Evolutionary conservation across 1,284 basidiomycete species (phyloP).

Genomic region (Neonothopanus nambi): DNA sequence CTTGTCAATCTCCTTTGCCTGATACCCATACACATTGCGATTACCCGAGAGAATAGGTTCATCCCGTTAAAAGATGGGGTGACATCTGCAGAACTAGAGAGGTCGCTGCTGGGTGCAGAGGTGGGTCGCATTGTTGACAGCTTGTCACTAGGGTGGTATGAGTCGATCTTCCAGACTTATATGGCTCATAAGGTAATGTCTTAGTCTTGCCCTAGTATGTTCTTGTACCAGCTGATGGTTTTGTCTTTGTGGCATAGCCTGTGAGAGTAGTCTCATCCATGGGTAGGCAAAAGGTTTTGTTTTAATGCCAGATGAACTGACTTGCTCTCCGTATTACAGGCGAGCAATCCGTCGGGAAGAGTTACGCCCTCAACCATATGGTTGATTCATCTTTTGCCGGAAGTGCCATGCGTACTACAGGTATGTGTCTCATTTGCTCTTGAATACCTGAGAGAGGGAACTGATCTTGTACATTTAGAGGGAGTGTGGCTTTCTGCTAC

Average conservation of each 20-base stretch:
- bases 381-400: conserved; percentile 67
- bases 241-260: conserved; percentile 41
- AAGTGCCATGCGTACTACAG: conserved; percentile 64
- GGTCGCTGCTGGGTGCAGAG: conserved; percentile 55
- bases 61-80: conserved; percentile 62
- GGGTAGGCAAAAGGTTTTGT: conserved; percentile 36
- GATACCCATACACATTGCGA: conserved; percentile 63
- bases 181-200: conserved; percentile 52
- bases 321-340: conserved; percentile 23
- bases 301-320: background rate
- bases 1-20: conserved; percentile 60
- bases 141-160: conserved; percentile 66
- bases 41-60: conserved; percentile 59
- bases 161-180: conserved; percentile 63
- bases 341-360: conserved; percentile 67
- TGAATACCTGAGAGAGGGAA: background rate
- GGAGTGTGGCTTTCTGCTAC: conserved; percentile 72
- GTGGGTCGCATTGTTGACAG: conserved; percentile 57
- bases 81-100: conserved; percentile 48
- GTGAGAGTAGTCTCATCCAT: conserved; percentile 67
- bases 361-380: conserved; percentile 61
- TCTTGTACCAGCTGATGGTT: background rate
- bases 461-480: conserved; percentile 31
- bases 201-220: background rate
- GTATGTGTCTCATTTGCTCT: conserved; percentile 25